These are phyloP conservation scores for Suillus bovinus DNA, from an alignment of 768 basidiomycete genomes.

Conservation along the genomic window DNA sequence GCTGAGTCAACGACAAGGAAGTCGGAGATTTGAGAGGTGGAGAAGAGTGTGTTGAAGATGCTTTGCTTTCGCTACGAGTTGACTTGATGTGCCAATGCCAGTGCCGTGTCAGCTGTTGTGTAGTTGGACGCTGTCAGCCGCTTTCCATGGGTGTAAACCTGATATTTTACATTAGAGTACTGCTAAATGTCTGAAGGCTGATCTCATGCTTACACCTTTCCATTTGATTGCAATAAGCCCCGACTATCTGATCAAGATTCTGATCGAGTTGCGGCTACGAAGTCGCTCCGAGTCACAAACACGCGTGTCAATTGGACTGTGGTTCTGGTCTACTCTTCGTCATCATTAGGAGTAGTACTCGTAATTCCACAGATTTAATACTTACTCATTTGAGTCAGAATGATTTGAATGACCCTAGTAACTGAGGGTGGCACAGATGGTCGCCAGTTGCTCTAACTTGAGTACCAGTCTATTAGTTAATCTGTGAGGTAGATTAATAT, in stretches of 20 bases:
- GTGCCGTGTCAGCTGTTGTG: background rate
- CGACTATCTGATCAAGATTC: too few species aligned
- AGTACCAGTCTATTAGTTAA: background rate
- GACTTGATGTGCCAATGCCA: background rate
- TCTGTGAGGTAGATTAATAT: background rate
- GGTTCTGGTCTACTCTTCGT: background rate
- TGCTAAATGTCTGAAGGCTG: too few species aligned
- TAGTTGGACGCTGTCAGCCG: background rate
- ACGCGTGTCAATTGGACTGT: background rate
- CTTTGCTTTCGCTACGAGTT: too few species aligned
- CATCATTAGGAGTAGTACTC: background rate
- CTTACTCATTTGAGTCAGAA: background rate
- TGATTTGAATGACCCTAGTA: too few species aligned
- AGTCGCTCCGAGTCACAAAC: background rate
- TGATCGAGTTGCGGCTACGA: too few species aligned
- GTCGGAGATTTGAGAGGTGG: conserved; percentile 18
- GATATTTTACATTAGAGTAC: too few species aligned
- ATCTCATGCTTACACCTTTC: too few species aligned
- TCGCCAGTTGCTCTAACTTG: too few species aligned
- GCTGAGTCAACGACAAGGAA: conserved; percentile 15
- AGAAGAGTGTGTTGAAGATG: conserved; percentile 10
- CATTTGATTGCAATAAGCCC: too few species aligned
- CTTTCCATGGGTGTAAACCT: too few species aligned
- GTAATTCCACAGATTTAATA: background rate
- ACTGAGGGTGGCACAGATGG: too few species aligned